A percentile compares a stretch with the other conserved stretches of the same genome.
phyloP scores from a whole-genome alignment of 495 filamentous ascomycete genomes.

The Bombardia bombarda region DNA sequence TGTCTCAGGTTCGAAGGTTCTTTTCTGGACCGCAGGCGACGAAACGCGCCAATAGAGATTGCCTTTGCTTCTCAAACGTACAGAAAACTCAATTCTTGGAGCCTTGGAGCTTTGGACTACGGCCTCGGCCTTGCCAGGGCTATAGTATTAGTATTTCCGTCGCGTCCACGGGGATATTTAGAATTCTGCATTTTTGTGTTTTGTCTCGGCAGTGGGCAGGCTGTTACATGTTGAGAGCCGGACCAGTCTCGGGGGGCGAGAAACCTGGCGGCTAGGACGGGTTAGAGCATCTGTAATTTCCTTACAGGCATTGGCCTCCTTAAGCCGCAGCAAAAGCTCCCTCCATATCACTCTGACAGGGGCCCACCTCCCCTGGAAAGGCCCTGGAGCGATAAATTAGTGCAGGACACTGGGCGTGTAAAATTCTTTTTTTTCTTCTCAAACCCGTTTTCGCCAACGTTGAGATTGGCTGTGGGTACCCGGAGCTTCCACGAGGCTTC shows the following conservation, averaged over 20 bases:
- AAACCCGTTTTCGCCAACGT: not conserved
- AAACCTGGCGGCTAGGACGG: too few relatives aligned
- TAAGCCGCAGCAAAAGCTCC: too few relatives aligned
- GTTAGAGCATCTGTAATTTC: too few relatives aligned
- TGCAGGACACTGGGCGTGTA: not conserved
- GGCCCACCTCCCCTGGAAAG: slow-evolving; percentile 5
- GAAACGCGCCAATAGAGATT: not conserved
- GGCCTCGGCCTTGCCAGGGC: too few relatives aligned
- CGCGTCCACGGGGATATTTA: too few relatives aligned
- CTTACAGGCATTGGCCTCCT: slow-evolving; percentile 7
- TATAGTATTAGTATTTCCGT: too few relatives aligned
- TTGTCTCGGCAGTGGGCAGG: too few relatives aligned
- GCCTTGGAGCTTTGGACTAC: too few relatives aligned
- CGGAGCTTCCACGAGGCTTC: slow-evolving; percentile 20
- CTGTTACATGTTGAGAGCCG: too few relatives aligned
- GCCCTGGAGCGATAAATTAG: slow-evolving; percentile 7
- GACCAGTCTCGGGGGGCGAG: too few relatives aligned
- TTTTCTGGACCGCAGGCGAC: not conserved
- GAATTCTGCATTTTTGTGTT: too few relatives aligned
- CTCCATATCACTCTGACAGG: not conserved
- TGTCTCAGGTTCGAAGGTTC: not conserved
- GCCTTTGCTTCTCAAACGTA: not conserved
- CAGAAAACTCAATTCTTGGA: not conserved
- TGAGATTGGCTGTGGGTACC: slow-evolving; percentile 24
- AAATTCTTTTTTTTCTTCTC: slow-evolving; percentile 2